A percentile compares a stretch with the other conserved stretches of the same genome.
Conservation (phyloP, 495 filamentous ascomycete species). For the Podospora anserina region DNA sequence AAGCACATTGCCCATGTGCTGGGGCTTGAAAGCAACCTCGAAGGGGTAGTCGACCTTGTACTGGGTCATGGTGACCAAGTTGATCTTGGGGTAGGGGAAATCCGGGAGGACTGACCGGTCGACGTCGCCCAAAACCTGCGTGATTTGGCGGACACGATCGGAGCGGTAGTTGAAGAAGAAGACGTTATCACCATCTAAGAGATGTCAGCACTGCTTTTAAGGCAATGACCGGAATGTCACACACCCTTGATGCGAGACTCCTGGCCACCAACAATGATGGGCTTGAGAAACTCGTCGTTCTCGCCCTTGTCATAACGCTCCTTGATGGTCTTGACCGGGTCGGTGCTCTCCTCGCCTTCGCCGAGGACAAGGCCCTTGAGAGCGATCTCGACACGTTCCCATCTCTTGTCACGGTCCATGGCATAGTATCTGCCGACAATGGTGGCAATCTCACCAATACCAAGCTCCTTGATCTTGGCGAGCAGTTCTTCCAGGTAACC, state of each 20-base stretch:
- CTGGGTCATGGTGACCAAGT: constrained; percentile 95
- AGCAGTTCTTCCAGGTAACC: constrained; percentile 84
- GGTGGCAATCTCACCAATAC: constrained; percentile 83
- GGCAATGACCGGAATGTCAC: constrained; percentile 13
- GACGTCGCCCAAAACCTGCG: constrained; percentile 85
- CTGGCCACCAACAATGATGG: constrained; percentile 88
- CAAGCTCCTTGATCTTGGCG: constrained; percentile 74
- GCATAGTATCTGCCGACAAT: constrained; percentile 95
- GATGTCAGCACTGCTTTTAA: constrained; percentile 20
- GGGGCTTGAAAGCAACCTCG: constrained; percentile 88
- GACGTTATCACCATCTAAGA: constrained; percentile 77
- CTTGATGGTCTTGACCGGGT: constrained; percentile 82
- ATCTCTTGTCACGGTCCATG: constrained; percentile 99
- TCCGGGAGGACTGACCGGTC: constrained; percentile 87
- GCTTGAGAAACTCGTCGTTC: constrained; percentile 97
- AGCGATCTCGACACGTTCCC: constrained; percentile 89
- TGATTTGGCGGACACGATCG: constrained; percentile 94
- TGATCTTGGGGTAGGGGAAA: constrained; percentile 92
- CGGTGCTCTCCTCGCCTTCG: constrained; percentile 78
- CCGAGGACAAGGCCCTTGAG: constrained; percentile 81
- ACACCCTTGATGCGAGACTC: constrained; percentile 78
- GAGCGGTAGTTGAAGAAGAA: constrained; percentile 99
- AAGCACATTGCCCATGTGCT: constrained; percentile 93
- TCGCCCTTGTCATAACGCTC: constrained; percentile 82
- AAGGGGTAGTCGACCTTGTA: constrained; percentile 96